These are phyloP conservation scores for Ceratocystis variospora DNA, from an alignment of 2,329 filamentous ascomycete genomes.

Conservation along the genomic window DNA sequence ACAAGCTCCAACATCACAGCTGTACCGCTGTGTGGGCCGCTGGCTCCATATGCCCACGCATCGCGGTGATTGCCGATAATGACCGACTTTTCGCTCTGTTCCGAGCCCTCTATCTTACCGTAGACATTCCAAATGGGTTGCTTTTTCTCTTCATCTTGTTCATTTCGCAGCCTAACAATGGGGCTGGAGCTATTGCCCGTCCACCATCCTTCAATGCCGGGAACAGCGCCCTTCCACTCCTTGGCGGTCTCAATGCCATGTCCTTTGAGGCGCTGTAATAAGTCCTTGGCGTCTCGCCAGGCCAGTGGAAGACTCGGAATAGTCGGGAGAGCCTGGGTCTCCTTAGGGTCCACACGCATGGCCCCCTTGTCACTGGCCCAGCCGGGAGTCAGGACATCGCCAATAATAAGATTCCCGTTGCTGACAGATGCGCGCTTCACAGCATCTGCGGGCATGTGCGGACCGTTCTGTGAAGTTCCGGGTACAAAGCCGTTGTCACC, in stretches of 20 bases:
- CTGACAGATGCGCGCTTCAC: constrained; percentile 74
- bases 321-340: constrained; percentile 58
- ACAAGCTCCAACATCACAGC: constrained; percentile 84
- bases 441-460: constrained; percentile 66
- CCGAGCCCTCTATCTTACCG: constrained; percentile 68
- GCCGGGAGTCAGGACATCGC: constrained; percentile 85
- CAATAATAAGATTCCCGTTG: constrained; percentile 67
- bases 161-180: constrained; percentile 66
- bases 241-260: constrained; percentile 55
- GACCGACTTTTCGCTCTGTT: constrained; percentile 69
- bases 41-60: constrained; percentile 77
- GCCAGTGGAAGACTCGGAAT: constrained; percentile 85
- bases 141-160: constrained; percentile 69
- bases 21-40: constrained; percentile 74
- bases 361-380: constrained; percentile 57
- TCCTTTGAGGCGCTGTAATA: constrained; percentile 64
- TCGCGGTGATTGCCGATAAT: constrained; percentile 91
- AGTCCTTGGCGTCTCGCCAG: constrained; percentile 72
- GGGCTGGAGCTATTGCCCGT: constrained; percentile 65
- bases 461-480: constrained; percentile 63
- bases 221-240: constrained; percentile 65
- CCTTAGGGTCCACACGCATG: constrained; percentile 52
- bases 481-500: constrained; percentile 65
- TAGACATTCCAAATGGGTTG: constrained; percentile 90
- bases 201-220: constrained; percentile 70